Conservation (phyloP, 805 yeast genomes). For the Starmera quercuum region DNA sequence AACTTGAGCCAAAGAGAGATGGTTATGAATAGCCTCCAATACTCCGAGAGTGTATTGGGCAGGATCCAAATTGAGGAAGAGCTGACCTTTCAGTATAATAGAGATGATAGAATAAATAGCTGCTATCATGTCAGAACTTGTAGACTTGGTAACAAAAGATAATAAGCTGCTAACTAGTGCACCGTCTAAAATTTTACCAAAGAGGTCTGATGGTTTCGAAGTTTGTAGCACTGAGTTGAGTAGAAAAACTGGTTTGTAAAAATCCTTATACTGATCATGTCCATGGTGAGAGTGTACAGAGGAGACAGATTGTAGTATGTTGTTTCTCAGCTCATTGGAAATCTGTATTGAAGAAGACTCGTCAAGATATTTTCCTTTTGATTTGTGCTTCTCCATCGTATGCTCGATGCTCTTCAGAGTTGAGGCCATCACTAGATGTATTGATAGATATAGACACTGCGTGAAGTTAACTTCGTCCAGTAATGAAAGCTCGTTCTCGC, state of each 20-base stretch:
- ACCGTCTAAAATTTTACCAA: constrained; percentile 30
- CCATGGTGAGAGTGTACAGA: too few relatives aligned
- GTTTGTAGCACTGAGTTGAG: constrained; percentile 44
- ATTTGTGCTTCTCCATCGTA: neutral
- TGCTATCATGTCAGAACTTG: constrained; percentile 37
- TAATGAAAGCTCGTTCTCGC: too few relatives aligned
- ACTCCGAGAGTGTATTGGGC: constrained; percentile 10
- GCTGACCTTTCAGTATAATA: constrained; percentile 12
- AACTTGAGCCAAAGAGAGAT: constrained; percentile 9
- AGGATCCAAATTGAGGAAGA: constrained; percentile 10
- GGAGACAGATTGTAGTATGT: neutral
- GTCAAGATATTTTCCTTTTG: neutral
- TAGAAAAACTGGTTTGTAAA: constrained; percentile 44
- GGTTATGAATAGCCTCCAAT: constrained; percentile 11
- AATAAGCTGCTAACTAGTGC: constrained; percentile 32
- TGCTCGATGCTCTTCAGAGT: neutral
- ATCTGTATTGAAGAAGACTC: neutral
- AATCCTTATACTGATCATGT: constrained; percentile 29
- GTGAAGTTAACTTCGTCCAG: too few relatives aligned
- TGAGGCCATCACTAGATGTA: too few relatives aligned
- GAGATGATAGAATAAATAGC: constrained; percentile 33
- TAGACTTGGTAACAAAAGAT: constrained; percentile 31
- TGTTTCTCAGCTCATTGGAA: neutral
- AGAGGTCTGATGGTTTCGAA: constrained; percentile 31
- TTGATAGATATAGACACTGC: too few relatives aligned